Evolutionary conservation across 2,329 filamentous ascomycete genomes (phyloP).

Genomic region (Sordariomycetes sp.): DNA sequence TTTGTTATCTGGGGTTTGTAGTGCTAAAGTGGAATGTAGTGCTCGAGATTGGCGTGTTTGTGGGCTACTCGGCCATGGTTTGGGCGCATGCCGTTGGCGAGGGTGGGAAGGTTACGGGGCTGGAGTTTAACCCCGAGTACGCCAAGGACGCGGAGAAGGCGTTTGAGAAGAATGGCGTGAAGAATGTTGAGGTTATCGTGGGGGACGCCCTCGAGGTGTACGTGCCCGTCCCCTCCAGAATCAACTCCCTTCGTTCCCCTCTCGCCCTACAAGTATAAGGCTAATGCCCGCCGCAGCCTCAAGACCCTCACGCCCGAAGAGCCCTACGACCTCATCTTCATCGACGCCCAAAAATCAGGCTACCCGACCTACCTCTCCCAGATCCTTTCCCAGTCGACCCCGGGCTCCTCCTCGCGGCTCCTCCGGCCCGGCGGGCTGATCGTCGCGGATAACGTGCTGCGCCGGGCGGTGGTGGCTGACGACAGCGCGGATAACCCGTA

Average conservation of each 20-base stretch:
- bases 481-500: constrained; percentile 21
- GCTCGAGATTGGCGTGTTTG: constrained; percentile 33
- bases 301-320: constrained; percentile 16
- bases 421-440: constrained; percentile 35
- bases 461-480: constrained; percentile 30
- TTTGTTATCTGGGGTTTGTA: not conserved
- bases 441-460: constrained; percentile 40
- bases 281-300: constrained; percentile 8
- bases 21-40: constrained; percentile 14
- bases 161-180: constrained; percentile 22
- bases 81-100: constrained; percentile 32
- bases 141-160: constrained; percentile 24
- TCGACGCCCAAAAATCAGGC: constrained; percentile 39
- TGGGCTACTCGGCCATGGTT: constrained; percentile 33
- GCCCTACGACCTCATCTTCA: constrained; percentile 40
- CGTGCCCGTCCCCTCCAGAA: constrained; percentile 10
- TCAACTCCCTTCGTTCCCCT: not conserved
- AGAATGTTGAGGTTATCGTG: constrained; percentile 31
- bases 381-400: constrained; percentile 27
- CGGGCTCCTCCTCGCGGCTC: constrained; percentile 22
- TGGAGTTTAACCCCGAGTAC: constrained; percentile 31
- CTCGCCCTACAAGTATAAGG: not conserved
- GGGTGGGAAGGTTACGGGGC: constrained; percentile 24
- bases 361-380: constrained; percentile 32
- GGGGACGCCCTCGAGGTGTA: constrained; percentile 33